These are phyloP conservation scores for Syncephalastrum contaminatum DNA, from an alignment of 371 early-diverging fungal species.

Conservation along the genomic window DNA sequence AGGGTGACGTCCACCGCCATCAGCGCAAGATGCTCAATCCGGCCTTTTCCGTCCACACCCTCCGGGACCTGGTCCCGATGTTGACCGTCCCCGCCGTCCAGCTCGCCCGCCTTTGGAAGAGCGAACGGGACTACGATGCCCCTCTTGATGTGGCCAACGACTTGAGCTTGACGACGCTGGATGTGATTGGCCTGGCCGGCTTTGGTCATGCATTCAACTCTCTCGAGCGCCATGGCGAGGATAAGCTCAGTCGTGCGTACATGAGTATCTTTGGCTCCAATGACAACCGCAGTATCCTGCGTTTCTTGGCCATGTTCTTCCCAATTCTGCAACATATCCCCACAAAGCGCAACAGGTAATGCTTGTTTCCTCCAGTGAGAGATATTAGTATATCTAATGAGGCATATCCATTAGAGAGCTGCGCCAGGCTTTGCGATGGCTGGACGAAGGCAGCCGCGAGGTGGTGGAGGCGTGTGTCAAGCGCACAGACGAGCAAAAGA, in stretches of 20 bases:
- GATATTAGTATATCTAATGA: no score
- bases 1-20: constrained; percentile 58
- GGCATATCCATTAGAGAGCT: not conserved
- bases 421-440: constrained; percentile 3
- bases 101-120: constrained; percentile 37
- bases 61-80: constrained; percentile 47
- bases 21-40: constrained; percentile 74
- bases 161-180: constrained; percentile 38
- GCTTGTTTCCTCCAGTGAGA: no score
- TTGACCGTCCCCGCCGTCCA: constrained; percentile 35
- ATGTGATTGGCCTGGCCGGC: constrained; percentile 49
- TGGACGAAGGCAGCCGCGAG: constrained; percentile 40
- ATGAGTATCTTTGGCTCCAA: constrained; percentile 32
- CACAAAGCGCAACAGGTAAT: constrained; percentile 23
- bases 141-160: constrained; percentile 36
- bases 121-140: constrained; percentile 13
- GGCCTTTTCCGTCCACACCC: constrained; percentile 53
- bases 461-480: constrained; percentile 45
- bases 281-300: constrained; percentile 17
- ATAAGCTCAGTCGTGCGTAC: constrained; percentile 49
- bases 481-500: constrained; percentile 9
- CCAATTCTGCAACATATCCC: constrained; percentile 40
- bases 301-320: constrained; percentile 35
- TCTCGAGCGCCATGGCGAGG: constrained; percentile 14
- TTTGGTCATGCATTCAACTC: constrained; percentile 52